Evolutionary conservation across 495 filamentous ascomycete genomes (phyloP), one percentile per base, ranked within the genome.

Genomic region (Letharia columbiana): DNA sequence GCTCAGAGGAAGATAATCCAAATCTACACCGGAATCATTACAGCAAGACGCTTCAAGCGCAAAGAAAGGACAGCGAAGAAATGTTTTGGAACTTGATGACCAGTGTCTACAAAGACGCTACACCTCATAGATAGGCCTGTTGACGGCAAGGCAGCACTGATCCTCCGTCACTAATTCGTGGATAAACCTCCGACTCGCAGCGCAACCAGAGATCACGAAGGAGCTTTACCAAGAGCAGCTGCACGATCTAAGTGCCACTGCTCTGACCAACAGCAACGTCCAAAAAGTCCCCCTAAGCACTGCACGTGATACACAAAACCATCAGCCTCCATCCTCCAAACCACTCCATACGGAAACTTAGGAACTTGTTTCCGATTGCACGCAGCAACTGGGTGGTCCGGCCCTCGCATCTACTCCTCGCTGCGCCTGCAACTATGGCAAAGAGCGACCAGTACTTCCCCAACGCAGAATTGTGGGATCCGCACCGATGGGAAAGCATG

Each of bases 121-220:
- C 76, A 39, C 74, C 77, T 93, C 84, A 91, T 95, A 28, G 88
- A 95, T 95, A 71, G 89, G 89, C 0, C 82, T 95, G 20, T 80
- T 95, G 18, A 93, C 93, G 90, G 91, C 89, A 44, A 91, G 91
- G 63, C 91, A 95, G 72, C 91, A 95, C 79, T 92, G 89, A 3
- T 92, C 89, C 2, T 91, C 91, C 52, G 89, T 89, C 7, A 90
- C 89, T 45, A 88, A 83, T 73, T 80, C 88, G 28, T 95, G 89
- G 89, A 90, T 91, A 70, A 84, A 93, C 79, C 81, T 92, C 12
- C 88, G 88, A 49, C 84, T 93, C 6, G 89, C 91, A 45, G 83
- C 85, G 10, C 76, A 86, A 35, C 91, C 91, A 12, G 80, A 87
- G 40, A 81, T 92, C 62, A 81, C 87, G 71, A 87, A 92, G 70